Evolutionary conservation across 2,329 filamentous ascomycete species (phyloP).

Genomic region (Neocucurbitaria cava): DNA sequence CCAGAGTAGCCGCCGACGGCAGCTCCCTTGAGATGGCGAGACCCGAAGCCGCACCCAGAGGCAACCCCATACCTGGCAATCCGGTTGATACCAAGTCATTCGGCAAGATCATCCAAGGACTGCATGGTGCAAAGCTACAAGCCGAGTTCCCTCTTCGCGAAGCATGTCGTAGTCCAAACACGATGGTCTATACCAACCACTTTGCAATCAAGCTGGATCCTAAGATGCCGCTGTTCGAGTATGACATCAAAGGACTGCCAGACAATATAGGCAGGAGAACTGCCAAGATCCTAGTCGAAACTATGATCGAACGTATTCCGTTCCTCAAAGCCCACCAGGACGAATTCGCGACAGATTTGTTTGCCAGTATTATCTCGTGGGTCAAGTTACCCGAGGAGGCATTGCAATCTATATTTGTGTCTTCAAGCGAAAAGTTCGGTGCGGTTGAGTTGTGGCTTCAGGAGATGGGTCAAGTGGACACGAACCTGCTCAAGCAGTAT

Average conservation of each 20-base stretch:
- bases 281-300: neutral
- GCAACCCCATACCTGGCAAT: neutral
- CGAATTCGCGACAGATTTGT: slow-evolving; percentile 6
- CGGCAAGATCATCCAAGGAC: neutral
- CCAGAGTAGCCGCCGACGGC: slow-evolving; percentile 3
- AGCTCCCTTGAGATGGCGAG: slow-evolving; percentile 3
- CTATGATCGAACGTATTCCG: neutral
- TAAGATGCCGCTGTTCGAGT: slow-evolving; percentile 4
- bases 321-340: neutral
- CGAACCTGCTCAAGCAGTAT: slow-evolving; percentile 2
- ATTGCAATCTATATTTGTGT: neutral
- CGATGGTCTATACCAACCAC: slow-evolving; percentile 8
- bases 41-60: neutral
- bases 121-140: neutral
- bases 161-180: neutral
- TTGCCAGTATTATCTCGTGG: slow-evolving; percentile 3
- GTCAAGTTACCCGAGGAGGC: neutral
- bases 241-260: slow-evolving; percentile 4
- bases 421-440: neutral
- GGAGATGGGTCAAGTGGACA: slow-evolving; percentile 1
- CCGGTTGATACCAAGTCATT: neutral
- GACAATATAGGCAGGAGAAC: neutral
- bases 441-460: neutral
- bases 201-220: slow-evolving; percentile 8
- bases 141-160: slow-evolving; percentile 10